Base-by-base conservation (phyloP, 331 rosid species). In the Malus hybrid region DNA sequence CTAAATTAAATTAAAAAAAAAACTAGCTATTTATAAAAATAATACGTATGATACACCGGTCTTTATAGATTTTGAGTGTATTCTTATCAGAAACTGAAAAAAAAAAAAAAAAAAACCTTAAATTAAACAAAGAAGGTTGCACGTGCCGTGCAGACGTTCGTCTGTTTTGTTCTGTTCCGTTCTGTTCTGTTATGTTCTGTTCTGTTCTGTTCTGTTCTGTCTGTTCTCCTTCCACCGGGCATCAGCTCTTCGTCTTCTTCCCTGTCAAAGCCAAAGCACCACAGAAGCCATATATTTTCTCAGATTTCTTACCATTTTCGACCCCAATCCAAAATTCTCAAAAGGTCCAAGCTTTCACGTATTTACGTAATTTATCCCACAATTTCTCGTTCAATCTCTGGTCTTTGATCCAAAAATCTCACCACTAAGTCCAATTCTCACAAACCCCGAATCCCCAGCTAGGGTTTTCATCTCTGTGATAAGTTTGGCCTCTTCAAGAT, bases 401-500 rank as follows among this genome's bases (percentile, higher is more conserved):
- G 34, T 39, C 63, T 69, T 64, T 77, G 63, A 61, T 77, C 75
- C 70, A 32, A n/a, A 50, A 44, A 72, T 58, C 42, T 29, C 68
- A 72, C 39, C 19, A 19, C 70, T 10, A 39, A 39, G 12, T 34
- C 16, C 5, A 33, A 28, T 11, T 26, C 34, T 26, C 10, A 1
- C n/a, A 61, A 26, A 6, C 33, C 10, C 66, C 34, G 6, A 61
- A 24, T 28, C 34, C 33, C 5, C 6, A 34, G 36, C 30, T 60
- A 32, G 20, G 81, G 63, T 60, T 66, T 48, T 55, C 4, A 18
- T 68, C 29, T 76, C 52, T 72, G 80, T 76, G 81, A 82, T 81
- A 91, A 84, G 84, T 87, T 81, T 82, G 63, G 24, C 79, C 66
- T 75, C 74, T 44, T 29, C 39, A 77, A 36, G 75, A 93, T 93